Conservation (phyloP, 78 protist species). For the Dictyostelium firmibasis region DNA sequence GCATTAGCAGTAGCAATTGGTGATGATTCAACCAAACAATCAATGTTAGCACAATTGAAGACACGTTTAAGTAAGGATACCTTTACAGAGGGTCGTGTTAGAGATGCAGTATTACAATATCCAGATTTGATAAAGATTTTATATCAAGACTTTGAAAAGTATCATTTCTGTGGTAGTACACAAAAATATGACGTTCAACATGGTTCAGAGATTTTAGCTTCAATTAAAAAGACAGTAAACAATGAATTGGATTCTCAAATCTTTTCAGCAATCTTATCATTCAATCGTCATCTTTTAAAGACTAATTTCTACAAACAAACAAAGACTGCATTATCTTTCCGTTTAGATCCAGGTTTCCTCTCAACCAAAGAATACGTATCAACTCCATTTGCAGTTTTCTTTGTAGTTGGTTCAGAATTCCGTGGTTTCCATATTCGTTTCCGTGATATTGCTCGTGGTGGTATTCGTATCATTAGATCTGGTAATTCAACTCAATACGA, state of each 20-base stretch:
- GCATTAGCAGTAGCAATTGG: slow-evolving; percentile 60
- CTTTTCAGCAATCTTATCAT: slow-evolving; percentile 45
- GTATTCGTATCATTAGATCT: slow-evolving; percentile 87
- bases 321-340: slow-evolving; percentile 90
- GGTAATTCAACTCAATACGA: slow-evolving; percentile 66
- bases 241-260: slow-evolving; percentile 65
- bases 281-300: slow-evolving; percentile 73
- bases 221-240: slow-evolving; percentile 54
- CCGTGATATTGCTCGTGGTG: slow-evolving; percentile 94
- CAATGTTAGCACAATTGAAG: slow-evolving; percentile 66
- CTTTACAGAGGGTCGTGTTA: slow-evolving; percentile 68
- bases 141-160: slow-evolving; percentile 56
- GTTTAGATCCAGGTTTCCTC: slow-evolving; percentile 89
- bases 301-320: slow-evolving; percentile 87
- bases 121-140: slow-evolving; percentile 30
- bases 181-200: slow-evolving; percentile 45
- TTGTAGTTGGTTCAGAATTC: slow-evolving; percentile 88
- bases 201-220: slow-evolving; percentile 24
- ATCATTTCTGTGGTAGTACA: neutral
- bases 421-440: slow-evolving; percentile 95
- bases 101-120: slow-evolving; percentile 55
- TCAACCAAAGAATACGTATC: slow-evolving; percentile 59
- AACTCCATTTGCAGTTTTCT: slow-evolving; percentile 88
- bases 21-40: slow-evolving; percentile 64
- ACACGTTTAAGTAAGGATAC: slow-evolving; percentile 57